Conservation (phyloP, 768 basidiomycete genomes). For the Boletus pseudopeckii region DNA sequence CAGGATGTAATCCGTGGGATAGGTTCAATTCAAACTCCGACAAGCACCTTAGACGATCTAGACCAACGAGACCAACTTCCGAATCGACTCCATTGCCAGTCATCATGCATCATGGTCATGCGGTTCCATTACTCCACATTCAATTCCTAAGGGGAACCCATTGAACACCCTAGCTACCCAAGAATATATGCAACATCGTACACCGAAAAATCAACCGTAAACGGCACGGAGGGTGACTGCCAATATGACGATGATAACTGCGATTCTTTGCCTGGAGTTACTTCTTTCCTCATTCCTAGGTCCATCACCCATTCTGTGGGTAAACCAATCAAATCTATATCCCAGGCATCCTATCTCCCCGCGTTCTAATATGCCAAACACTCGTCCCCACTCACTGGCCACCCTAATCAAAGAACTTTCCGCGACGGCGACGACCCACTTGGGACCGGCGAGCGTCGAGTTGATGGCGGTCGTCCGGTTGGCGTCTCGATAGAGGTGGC, state of each 20-base stretch:
- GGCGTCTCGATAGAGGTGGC: conserved; percentile 43
- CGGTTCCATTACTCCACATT: no score
- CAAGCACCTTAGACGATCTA: no score
- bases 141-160: no score
- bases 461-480: conserved; percentile 33
- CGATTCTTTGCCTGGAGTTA: conserved; percentile 37
- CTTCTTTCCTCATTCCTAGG: conserved; percentile 43
- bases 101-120: no score
- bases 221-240: neutral
- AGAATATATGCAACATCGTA: neutral
- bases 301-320: conserved; percentile 36
- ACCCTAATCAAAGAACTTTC: conserved; percentile 53
- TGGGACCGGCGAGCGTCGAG: conserved; percentile 32
- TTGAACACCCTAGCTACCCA: no score
- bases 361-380: conserved; percentile 43
- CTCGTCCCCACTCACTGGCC: conserved; percentile 47
- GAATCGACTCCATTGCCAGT: no score
- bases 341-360: conserved; percentile 39
- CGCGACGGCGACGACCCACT: conserved; percentile 42
- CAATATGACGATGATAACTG: conserved; percentile 14
- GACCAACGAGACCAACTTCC: no score
- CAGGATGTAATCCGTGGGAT: no score
- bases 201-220: neutral
- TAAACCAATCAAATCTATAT: conserved; percentile 56
- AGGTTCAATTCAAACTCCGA: no score